A percentile compares a stretch with the other conserved stretches of the same genome.
phyloP scores from a whole-genome alignment of 2,329 filamentous ascomycete genomes.

The Trichoderma koningiopsis region DNA sequence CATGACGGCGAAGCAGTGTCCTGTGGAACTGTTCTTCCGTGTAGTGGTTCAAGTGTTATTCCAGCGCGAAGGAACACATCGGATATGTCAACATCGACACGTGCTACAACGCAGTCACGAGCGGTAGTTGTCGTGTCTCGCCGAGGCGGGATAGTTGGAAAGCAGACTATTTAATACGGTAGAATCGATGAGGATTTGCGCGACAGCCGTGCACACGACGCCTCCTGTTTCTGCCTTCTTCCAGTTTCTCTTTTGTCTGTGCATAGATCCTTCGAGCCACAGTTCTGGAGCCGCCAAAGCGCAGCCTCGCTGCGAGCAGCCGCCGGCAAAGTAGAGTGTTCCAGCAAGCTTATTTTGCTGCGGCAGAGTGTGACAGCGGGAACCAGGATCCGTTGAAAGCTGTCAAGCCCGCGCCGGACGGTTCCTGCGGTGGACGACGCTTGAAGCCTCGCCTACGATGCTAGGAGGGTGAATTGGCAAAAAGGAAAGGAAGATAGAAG shows the following conservation, averaged over 20 bases:
- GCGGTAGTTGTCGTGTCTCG: background rate
- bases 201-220: background rate
- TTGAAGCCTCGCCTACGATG: constrained; percentile 18
- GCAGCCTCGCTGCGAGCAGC: constrained; percentile 17
- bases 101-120: background rate
- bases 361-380: background rate
- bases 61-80: constrained; percentile 11
- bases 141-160: background rate
- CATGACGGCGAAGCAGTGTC: constrained; percentile 42
- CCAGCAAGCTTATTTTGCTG: background rate
- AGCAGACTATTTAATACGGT: background rate
- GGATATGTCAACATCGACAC: constrained; percentile 17
- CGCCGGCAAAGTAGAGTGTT: constrained; percentile 8
- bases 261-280: constrained; percentile 5
- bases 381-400: constrained; percentile 8
- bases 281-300: background rate
- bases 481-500: constrained; percentile 7
- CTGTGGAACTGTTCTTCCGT: constrained; percentile 3
- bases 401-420: constrained; percentile 18
- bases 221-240: constrained; percentile 1
- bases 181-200: background rate
- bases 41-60: constrained; percentile 10
- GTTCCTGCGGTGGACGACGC: constrained; percentile 21
- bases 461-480: constrained; percentile 20
- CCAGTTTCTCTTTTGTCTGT: background rate